These are phyloP conservation scores for Leccinum broughii DNA, from an alignment of 768 basidiomycete genomes.

Conservation along the genomic window DNA sequence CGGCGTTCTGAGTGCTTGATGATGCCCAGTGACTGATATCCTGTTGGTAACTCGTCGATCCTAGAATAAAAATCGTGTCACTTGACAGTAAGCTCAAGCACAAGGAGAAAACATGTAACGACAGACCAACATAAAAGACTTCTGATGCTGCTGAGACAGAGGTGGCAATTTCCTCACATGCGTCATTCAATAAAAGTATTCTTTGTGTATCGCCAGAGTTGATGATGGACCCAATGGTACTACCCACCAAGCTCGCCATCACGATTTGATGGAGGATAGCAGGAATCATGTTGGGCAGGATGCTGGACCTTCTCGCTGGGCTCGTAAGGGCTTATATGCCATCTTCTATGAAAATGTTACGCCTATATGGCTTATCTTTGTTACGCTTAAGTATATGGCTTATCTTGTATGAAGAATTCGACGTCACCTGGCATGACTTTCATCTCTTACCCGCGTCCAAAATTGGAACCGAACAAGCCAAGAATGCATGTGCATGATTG, in stretches of 20 bases:
- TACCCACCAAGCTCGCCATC: neutral
- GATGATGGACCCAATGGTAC: neutral
- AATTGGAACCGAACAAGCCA: too few relatives aligned
- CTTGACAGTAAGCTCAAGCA: neutral
- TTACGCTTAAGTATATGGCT: neutral
- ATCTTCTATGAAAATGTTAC: neutral
- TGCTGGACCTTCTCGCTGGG: neutral
- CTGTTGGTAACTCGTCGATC: neutral
- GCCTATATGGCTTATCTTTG: neutral
- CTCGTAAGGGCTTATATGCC: neutral
- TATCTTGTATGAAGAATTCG: neutral
- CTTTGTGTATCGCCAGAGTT: neutral
- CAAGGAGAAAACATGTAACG: neutral
- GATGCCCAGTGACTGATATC: slow-evolving; percentile 45
- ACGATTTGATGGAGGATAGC: neutral
- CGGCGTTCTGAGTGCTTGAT: slow-evolving; percentile 24
- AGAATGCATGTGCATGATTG: too few relatives aligned
- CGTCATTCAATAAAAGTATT: neutral
- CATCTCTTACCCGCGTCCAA: too few relatives aligned
- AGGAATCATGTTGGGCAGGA: neutral
- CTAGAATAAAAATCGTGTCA: neutral
- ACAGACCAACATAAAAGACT: neutral
- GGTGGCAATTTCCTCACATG: neutral
- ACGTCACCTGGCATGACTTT: neutral
- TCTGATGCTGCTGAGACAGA: neutral